phyloP scores from a whole-genome alignment of 805 yeast species.

The Metschnikowia gelsemii region DNA sequence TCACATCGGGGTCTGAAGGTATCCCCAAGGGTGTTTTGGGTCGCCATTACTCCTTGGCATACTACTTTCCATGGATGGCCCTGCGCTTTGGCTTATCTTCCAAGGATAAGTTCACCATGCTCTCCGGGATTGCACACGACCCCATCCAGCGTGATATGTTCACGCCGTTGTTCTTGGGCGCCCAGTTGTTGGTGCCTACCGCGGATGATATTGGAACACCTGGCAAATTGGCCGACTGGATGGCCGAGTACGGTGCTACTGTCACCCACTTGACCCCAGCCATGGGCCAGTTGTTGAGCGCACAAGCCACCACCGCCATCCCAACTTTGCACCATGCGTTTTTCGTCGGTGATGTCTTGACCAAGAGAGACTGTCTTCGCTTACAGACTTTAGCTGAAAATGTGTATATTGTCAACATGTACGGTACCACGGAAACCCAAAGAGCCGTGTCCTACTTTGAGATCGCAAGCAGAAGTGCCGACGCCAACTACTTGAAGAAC shows the following conservation, averaged over 20 bases:
- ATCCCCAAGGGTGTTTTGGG: constrained; percentile 98
- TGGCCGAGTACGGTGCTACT: constrained; percentile 84
- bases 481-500: constrained; percentile 71
- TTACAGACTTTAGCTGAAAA: constrained; percentile 90
- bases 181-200: constrained; percentile 88
- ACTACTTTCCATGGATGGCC: constrained; percentile 99
- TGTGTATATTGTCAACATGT: constrained; percentile 92
- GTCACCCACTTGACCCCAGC: constrained; percentile 99
- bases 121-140: constrained; percentile 98
- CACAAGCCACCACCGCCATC: constrained; percentile 88
- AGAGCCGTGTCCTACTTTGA: constrained; percentile 95
- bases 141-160: constrained; percentile 99
- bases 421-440: constrained; percentile 99
- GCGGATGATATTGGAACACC: constrained; percentile 99
- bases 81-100: constrained; percentile 72
- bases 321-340: constrained; percentile 91
- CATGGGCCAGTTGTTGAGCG: constrained; percentile 96
- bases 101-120: constrained; percentile 91
- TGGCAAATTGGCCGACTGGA: constrained; percentile 96
- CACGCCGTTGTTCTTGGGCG: constrained; percentile 95
- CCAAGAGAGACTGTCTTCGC: constrained; percentile 94
- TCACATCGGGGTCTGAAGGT: constrained; percentile 98
- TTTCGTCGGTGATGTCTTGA: constrained; percentile 95
- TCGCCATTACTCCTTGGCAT: constrained; percentile 93
- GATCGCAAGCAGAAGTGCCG: constrained; percentile 68